phyloP scores from a whole-genome alignment of 768 basidiomycete species.

The Termitomyces sp. region DNA sequence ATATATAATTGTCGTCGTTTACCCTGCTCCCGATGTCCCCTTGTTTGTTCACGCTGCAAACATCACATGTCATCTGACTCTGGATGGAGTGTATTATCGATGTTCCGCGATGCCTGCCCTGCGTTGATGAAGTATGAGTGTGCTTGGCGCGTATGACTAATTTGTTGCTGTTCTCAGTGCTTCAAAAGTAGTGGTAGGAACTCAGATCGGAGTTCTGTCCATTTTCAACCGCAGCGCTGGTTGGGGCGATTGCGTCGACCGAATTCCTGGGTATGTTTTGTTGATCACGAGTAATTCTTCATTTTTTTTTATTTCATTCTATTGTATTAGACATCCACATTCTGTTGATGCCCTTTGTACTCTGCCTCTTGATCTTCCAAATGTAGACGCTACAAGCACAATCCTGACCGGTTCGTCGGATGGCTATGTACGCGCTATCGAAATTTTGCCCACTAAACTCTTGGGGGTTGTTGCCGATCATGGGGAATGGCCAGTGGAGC shows the following conservation, averaged over 20 bases:
- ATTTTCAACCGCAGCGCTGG: slow-evolving; percentile 85
- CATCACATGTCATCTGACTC: neutral
- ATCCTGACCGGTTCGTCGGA: slow-evolving; percentile 91
- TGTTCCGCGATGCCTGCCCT: neutral
- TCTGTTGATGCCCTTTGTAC: slow-evolving; percentile 85
- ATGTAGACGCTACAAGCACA: slow-evolving; percentile 57
- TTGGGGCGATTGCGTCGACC: slow-evolving; percentile 90
- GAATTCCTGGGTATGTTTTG: slow-evolving; percentile 68
- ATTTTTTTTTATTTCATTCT: neutral
- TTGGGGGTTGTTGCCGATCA: slow-evolving; percentile 89
- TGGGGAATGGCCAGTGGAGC: slow-evolving; percentile 88
- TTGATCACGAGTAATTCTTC: neutral
- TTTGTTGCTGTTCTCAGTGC: slow-evolving; percentile 32
- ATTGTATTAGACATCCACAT: slow-evolving; percentile 70
- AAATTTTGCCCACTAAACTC: slow-evolving; percentile 84
- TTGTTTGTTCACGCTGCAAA: neutral
- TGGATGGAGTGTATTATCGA: neutral
- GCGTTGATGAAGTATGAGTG: neutral
- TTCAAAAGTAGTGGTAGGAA: slow-evolving; percentile 84
- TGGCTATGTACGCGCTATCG: slow-evolving; percentile 81
- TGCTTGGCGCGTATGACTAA: slow-evolving; percentile 11
- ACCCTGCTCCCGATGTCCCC: slow-evolving; percentile 3
- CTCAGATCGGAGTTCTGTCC: slow-evolving; percentile 83
- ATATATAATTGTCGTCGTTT: neutral
- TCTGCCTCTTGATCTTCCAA: slow-evolving; percentile 56